Percentiles rank a stretch among this genome's conserved stretches.
Conservation (phyloP, 768 basidiomycete genomes). For the Hortiboletus campestris region DNA sequence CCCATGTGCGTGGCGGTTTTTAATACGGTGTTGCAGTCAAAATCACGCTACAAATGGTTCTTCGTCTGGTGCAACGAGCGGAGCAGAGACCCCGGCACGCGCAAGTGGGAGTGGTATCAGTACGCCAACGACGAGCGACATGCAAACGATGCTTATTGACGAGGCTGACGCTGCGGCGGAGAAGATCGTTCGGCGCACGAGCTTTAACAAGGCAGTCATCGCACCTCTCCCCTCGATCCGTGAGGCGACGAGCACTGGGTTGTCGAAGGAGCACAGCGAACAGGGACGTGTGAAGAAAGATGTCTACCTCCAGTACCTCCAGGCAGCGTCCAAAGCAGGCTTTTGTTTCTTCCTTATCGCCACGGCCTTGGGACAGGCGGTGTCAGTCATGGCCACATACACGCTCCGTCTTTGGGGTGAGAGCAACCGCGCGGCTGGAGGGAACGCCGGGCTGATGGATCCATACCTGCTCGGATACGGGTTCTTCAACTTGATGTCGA, state of each 20-base stretch:
- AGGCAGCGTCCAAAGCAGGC: constrained; percentile 73
- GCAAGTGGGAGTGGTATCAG: constrained; percentile 24
- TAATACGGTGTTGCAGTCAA: constrained; percentile 28
- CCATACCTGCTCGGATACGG: constrained; percentile 66
- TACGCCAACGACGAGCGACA: constrained; percentile 20
- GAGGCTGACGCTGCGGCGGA: constrained; percentile 42
- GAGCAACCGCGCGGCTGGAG: constrained; percentile 60
- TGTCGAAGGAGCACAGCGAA: constrained; percentile 71
- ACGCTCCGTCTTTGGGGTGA: constrained; percentile 83
- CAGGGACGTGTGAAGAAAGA: constrained; percentile 75
- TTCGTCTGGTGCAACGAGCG: constrained; percentile 44
- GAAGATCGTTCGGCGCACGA: constrained; percentile 54
- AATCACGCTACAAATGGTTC: constrained; percentile 45
- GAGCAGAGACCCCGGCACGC: constrained; percentile 46
- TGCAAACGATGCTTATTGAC: constrained; percentile 22
- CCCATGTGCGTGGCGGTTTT: background rate
- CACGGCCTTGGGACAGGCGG: constrained; percentile 53
- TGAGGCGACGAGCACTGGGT: constrained; percentile 41
- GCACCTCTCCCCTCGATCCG: constrained; percentile 41
- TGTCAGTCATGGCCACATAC: constrained; percentile 58
- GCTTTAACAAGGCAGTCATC: constrained; percentile 57
- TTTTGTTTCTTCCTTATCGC: constrained; percentile 64
- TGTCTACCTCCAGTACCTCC: constrained; percentile 77
- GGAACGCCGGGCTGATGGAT: constrained; percentile 54
- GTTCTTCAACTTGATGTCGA: constrained; percentile 57